These are phyloP conservation scores for Cladophialophora psammophila DNA, from an alignment of 2,329 filamentous ascomycete species.

Conservation along the genomic window DNA sequence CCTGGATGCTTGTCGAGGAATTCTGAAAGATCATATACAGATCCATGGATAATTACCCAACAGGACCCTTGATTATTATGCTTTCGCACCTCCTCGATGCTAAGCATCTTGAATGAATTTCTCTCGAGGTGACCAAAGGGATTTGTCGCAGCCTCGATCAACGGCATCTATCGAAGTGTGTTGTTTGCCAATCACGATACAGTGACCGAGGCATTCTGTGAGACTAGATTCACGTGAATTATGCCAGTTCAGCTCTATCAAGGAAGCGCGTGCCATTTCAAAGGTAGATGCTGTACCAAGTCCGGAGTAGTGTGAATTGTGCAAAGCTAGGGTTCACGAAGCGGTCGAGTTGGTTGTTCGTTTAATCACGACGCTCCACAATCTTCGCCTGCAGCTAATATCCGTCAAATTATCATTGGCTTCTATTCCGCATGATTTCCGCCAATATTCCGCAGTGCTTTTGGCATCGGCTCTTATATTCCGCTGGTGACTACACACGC, in stretches of 20 bases:
- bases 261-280: background rate
- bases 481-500: background rate
- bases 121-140: background rate
- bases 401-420: background rate
- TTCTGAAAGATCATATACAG: conserved; percentile 79
- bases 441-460: background rate
- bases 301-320: background rate
- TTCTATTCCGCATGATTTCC: background rate
- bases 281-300: background rate
- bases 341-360: background rate
- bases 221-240: background rate
- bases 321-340: background rate
- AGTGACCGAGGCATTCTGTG: background rate
- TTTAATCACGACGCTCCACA: background rate
- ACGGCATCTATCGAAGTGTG: background rate
- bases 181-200: background rate
- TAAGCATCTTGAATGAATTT: background rate
- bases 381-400: background rate
- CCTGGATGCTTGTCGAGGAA: conserved; percentile 89
- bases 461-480: background rate
- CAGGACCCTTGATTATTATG: conserved; percentile 83
- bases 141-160: background rate
- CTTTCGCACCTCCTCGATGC: conserved; percentile 47
- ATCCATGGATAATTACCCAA: conserved; percentile 83
- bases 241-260: background rate